phyloP scores from a whole-genome alignment of 768 basidiomycete genomes.

The Trametopsis cervina region DNA sequence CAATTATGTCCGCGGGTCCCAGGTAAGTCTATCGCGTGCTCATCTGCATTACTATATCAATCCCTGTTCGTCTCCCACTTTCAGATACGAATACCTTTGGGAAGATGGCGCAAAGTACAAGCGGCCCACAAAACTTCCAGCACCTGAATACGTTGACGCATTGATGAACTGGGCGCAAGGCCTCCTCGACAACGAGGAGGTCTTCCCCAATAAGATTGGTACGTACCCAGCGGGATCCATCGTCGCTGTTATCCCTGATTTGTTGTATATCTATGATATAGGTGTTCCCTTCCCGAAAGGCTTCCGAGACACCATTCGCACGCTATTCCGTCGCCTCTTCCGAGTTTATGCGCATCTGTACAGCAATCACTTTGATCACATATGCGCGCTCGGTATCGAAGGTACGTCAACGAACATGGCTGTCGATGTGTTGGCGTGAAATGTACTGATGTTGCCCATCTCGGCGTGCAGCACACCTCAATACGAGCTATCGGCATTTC shows the following conservation, averaged over 20 bases:
- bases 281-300: constrained; percentile 87
- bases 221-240: constrained; percentile 10
- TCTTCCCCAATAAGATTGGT: constrained; percentile 97
- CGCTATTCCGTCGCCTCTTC: constrained; percentile 88
- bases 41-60: not conserved
- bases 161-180: constrained; percentile 98
- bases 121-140: constrained; percentile 88
- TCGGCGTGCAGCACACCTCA: constrained; percentile 72
- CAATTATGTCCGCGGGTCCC: constrained; percentile 95
- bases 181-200: constrained; percentile 82
- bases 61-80: not conserved
- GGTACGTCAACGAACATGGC: constrained; percentile 40
- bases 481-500: constrained; percentile 98
- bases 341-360: constrained; percentile 98
- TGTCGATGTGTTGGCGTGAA: not conserved
- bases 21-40: constrained; percentile 52
- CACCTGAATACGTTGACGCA: constrained; percentile 94
- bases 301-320: constrained; percentile 87
- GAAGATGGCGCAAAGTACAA: constrained; percentile 86
- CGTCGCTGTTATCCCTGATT: not conserved
- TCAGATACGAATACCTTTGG: constrained; percentile 92
- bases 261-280: constrained; percentile 24
- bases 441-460: not conserved
- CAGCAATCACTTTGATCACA: constrained; percentile 98
- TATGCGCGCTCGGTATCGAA: constrained; percentile 97